These are phyloP conservation scores for Cryphonectria radicalis DNA, from an alignment of 2,329 filamentous ascomycete genomes.

Conservation along the genomic window DNA sequence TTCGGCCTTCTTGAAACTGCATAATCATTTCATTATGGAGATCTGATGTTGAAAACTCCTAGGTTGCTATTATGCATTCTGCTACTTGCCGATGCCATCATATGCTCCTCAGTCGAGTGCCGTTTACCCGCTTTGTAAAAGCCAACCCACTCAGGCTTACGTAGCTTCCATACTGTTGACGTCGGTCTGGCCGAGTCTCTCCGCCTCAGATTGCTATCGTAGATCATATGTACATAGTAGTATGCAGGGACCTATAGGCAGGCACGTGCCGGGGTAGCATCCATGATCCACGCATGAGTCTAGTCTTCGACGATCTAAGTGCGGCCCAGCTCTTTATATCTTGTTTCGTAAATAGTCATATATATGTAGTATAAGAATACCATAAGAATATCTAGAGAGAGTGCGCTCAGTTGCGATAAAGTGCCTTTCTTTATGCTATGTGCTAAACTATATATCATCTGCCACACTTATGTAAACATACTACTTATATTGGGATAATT, in stretches of 20 bases:
- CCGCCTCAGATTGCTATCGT: neutral
- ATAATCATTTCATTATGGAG: neutral
- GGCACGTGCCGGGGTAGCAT: neutral
- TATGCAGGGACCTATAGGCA: neutral
- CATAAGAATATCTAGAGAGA: no score
- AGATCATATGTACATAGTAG: neutral
- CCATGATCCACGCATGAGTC: neutral
- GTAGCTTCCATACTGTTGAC: neutral
- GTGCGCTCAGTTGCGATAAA: neutral
- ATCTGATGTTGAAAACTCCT: neutral
- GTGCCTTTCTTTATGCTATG: neutral
- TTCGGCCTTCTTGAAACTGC: neutral
- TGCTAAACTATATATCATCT: neutral
- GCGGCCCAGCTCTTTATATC: neutral
- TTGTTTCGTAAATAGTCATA: neutral
- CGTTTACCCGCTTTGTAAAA: neutral
- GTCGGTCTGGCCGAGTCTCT: constrained; percentile 1
- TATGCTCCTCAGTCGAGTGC: neutral
- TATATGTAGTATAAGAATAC: no score
- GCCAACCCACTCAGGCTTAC: neutral
- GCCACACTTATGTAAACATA: neutral
- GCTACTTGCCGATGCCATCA: neutral
- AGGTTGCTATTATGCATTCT: neutral
- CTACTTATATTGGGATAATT: neutral
- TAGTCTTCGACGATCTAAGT: neutral